These are phyloP conservation scores for Globisporangium solare DNA, from an alignment of 352 stramenopile genomes.

Conservation along the genomic window DNA sequence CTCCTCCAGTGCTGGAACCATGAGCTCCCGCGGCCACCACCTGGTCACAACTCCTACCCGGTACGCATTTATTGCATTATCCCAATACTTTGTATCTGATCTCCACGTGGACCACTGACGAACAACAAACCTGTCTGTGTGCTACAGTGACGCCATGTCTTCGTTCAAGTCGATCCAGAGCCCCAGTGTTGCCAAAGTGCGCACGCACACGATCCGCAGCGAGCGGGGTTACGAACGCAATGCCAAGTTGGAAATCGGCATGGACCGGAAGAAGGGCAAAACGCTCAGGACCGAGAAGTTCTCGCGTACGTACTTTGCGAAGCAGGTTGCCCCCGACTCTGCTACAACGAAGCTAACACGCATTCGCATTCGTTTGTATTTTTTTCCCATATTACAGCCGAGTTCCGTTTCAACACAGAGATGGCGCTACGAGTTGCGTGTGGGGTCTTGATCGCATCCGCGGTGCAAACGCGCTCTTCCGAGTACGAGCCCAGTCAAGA, in stretches of 20 bases:
- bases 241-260: conserved; percentile 20
- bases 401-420: conserved; percentile 29
- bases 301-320: conserved; percentile 16
- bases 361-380: too few relatives aligned
- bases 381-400: conserved; percentile 10
- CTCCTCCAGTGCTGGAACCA: too few relatives aligned
- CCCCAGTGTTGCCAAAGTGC: not conserved
- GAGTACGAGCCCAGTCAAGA: conserved; percentile 21
- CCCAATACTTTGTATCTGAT: too few relatives aligned
- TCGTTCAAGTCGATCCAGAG: too few relatives aligned
- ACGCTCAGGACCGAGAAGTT: conserved; percentile 16
- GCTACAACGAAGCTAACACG: too few relatives aligned
- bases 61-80: too few relatives aligned
- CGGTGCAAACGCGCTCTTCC: conserved; percentile 43
- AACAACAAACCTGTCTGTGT: too few relatives aligned
- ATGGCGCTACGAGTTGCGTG: conserved; percentile 47
- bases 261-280: conserved; percentile 19
- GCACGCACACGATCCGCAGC: conserved; percentile 21
- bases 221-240: conserved; percentile 15
- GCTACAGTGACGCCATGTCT: too few relatives aligned
- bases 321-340: too few relatives aligned
- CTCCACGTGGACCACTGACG: too few relatives aligned
- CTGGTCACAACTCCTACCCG: too few relatives aligned
- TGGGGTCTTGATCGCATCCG: conserved; percentile 48
- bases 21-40: too few relatives aligned